These are phyloP conservation scores for Suhomyces bokatorum DNA, from an alignment of 1,139 yeast genomes.

Conservation along the genomic window DNA sequence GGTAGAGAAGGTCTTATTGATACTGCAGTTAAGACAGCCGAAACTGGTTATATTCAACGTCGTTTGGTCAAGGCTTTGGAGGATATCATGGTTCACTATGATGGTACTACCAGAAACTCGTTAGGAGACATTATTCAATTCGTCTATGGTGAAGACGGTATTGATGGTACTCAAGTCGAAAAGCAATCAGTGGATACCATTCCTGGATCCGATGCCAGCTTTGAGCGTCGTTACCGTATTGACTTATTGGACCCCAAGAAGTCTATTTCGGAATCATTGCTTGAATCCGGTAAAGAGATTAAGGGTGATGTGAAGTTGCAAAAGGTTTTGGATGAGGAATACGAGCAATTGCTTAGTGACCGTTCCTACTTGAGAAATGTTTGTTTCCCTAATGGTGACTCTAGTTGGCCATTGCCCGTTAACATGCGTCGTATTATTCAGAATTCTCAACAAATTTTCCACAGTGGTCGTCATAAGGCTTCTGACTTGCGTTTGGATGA, in stretches of 20 bases:
- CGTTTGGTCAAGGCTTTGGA: slow-evolving; percentile 97
- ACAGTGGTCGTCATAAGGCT: slow-evolving; percentile 85
- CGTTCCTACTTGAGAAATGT: slow-evolving; percentile 75
- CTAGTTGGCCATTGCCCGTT: slow-evolving; percentile 96
- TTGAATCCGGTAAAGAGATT: slow-evolving; percentile 90
- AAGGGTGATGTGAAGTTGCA: slow-evolving; percentile 88
- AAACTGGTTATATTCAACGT: slow-evolving; percentile 98
- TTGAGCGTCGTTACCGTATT: slow-evolving; percentile 81
- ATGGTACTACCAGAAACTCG: slow-evolving; percentile 97
- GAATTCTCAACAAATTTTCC: slow-evolving; percentile 96
- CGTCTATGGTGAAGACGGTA: slow-evolving; percentile 98
- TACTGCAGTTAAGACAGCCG: slow-evolving; percentile 98
- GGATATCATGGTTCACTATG: slow-evolving; percentile 98
- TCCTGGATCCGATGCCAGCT: slow-evolving; percentile 85
- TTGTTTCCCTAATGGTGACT: slow-evolving; percentile 91
- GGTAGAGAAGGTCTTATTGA: slow-evolving; percentile 99
- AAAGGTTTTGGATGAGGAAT: slow-evolving; percentile 79
- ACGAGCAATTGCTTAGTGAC: slow-evolving; percentile 70
- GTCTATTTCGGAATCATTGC: slow-evolving; percentile 65
- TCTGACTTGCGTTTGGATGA: slow-evolving; percentile 87
- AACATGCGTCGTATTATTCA: slow-evolving; percentile 95
- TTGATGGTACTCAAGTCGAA: slow-evolving; percentile 97
- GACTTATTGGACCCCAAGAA: slow-evolving; percentile 76
- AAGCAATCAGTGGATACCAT: slow-evolving; percentile 95
- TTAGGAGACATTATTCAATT: slow-evolving; percentile 95